A percentile compares a stretch with the other conserved stretches of the same genome.
Evolutionary conservation across 1,139 yeast species (phyloP).

Genomic region (Debaryomycetaceae sp.): DNA sequence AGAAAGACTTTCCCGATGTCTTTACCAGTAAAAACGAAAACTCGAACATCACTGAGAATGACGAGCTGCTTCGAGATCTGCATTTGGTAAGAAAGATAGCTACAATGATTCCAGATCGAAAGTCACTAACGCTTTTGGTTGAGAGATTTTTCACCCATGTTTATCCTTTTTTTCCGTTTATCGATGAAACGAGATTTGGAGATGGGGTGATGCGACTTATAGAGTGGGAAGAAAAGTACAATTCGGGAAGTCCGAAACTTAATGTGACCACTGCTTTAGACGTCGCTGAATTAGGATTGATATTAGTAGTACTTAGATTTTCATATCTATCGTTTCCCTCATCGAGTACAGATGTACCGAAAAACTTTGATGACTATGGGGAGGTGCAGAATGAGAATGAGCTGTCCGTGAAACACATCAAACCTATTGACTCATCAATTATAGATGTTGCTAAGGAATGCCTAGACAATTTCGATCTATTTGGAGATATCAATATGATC

Average conservation of each 20-base stretch:
- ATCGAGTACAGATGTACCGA: constrained; percentile 13
- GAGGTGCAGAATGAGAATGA: constrained; percentile 12
- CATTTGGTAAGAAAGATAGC: too few relatives aligned
- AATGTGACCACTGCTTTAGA: constrained; percentile 38
- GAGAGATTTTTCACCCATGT: constrained; percentile 36
- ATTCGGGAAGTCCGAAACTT: constrained; percentile 13
- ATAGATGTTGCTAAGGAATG: constrained; percentile 25
- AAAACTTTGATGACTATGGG: constrained; percentile 11
- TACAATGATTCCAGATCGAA: too few relatives aligned
- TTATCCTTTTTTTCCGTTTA: constrained; percentile 41
- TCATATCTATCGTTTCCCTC: constrained; percentile 34
- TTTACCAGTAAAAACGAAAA: too few relatives aligned
- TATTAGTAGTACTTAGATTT: constrained; percentile 40
- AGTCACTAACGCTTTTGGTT: constrained; percentile 21
- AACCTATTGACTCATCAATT: constrained; percentile 23
- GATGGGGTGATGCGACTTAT: constrained; percentile 15
- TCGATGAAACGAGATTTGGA: constrained; percentile 31
- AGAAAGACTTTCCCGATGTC: constrained; percentile 29
- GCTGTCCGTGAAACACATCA: constrained; percentile 18
- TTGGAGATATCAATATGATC: constrained; percentile 15
- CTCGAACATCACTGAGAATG: too few relatives aligned
- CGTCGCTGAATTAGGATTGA: constrained; percentile 42
- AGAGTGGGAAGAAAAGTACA: constrained; percentile 20
- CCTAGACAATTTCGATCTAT: constrained; percentile 19
- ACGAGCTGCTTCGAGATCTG: too few relatives aligned